Conservation (phyloP, 1,284 basidiomycete species). For the Exobasidium rhododendri region DNA sequence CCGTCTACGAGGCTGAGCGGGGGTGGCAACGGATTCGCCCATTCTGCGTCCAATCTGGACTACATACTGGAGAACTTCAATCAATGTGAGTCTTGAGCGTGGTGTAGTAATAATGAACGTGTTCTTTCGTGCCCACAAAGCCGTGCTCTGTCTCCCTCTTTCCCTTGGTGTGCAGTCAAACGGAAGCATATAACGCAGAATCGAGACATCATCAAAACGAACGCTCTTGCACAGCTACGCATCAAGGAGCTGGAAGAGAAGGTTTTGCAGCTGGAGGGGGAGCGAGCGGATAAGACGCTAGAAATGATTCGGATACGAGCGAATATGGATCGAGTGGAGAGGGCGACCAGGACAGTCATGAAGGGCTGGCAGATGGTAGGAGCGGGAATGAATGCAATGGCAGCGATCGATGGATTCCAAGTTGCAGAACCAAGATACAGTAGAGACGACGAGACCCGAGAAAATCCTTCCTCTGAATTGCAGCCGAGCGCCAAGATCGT, state of each 20-base stretch:
- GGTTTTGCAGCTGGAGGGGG: slow-evolving; percentile 38
- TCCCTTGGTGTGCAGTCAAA: slow-evolving; percentile 29
- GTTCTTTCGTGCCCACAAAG: background rate
- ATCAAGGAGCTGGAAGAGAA: slow-evolving; percentile 48
- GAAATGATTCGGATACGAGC: slow-evolving; percentile 21
- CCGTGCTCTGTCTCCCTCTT: background rate
- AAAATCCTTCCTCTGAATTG: background rate
- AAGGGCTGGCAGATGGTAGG: slow-evolving; percentile 45
- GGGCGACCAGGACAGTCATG: slow-evolving; percentile 31
- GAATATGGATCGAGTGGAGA: slow-evolving; percentile 33
- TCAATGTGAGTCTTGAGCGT: slow-evolving; percentile 23
- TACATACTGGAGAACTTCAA: slow-evolving; percentile 50
- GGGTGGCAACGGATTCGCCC: background rate
- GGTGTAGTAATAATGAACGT: background rate
- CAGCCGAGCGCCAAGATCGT: slow-evolving; percentile 10
- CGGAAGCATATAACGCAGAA: slow-evolving; percentile 53
- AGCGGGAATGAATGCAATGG: slow-evolving; percentile 21
- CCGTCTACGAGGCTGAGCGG: slow-evolving; percentile 14
- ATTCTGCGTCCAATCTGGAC: slow-evolving; percentile 30
- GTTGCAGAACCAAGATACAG: background rate
- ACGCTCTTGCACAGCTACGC: slow-evolving; percentile 38
- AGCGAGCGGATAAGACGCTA: slow-evolving; percentile 30
- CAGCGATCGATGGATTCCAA: slow-evolving; percentile 5
- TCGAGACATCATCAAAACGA: slow-evolving; percentile 50
- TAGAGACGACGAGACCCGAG: background rate